These are phyloP conservation scores for Phytophthora meadii DNA, from an alignment of 352 stramenopile genomes.

Conservation along the genomic window DNA sequence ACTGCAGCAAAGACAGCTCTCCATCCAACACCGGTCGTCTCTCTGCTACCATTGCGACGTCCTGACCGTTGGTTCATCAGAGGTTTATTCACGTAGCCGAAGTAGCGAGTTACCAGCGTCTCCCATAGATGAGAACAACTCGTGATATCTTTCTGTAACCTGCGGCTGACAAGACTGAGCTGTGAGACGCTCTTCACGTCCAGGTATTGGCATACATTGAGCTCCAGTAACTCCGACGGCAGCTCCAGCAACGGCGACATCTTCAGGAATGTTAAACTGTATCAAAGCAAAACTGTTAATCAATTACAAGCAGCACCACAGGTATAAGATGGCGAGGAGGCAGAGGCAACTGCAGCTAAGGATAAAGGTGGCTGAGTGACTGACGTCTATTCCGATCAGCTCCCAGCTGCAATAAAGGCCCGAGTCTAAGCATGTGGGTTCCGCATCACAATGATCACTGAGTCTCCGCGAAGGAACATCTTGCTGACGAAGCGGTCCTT, in stretches of 20 bases:
- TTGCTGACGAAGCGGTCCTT: slow-evolving; percentile 99
- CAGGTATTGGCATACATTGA: slow-evolving; percentile 53
- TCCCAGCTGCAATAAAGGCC: slow-evolving; percentile 29
- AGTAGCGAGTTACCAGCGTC: slow-evolving; percentile 45
- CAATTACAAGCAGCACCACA: background rate
- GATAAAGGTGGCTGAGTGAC: slow-evolving; percentile 6
- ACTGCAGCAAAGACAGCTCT: slow-evolving; percentile 52
- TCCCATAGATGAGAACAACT: slow-evolving; percentile 45
- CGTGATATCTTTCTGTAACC: slow-evolving; percentile 42
- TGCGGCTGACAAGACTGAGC: slow-evolving; percentile 42
- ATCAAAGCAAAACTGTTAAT: slow-evolving; percentile 3
- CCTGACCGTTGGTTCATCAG: background rate
- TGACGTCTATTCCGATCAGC: slow-evolving; percentile 37
- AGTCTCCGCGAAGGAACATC: slow-evolving; percentile 99
- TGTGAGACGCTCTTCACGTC: slow-evolving; percentile 45
- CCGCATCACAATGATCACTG: slow-evolving; percentile 98
- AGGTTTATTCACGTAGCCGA: slow-evolving; percentile 48
- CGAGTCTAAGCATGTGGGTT: slow-evolving; percentile 92
- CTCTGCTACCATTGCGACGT: slow-evolving; percentile 4
- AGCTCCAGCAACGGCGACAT: slow-evolving; percentile 36
- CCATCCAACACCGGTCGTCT: slow-evolving; percentile 41
- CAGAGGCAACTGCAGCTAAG: slow-evolving; percentile 16
- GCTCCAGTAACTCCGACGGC: slow-evolving; percentile 48
- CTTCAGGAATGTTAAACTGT: background rate
- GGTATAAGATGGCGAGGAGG: slow-evolving; percentile 14